Percentiles rank a stretch among this genome's conserved stretches.
phyloP scores from a whole-genome alignment of 140 eudicot species.

The Eryngium alpinum region DNA sequence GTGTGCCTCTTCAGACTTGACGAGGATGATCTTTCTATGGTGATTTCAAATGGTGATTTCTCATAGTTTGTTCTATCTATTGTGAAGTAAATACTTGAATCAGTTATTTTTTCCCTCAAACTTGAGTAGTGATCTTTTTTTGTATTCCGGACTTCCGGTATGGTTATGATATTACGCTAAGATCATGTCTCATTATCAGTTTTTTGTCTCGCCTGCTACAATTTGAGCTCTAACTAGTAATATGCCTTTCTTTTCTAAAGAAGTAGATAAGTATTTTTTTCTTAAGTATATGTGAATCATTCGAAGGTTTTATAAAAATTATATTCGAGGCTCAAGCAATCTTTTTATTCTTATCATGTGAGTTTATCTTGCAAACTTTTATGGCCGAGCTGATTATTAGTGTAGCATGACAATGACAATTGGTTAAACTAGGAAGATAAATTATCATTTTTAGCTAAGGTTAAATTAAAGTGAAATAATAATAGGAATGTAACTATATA shows the following conservation, averaged over 20 bases:
- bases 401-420: not conserved
- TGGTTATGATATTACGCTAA: conserved; percentile 48
- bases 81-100: conserved; percentile 62
- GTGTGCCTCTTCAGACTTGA: conserved; percentile 41
- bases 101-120: conserved; percentile 45
- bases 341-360: not conserved
- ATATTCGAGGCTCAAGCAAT: not conserved
- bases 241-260: conserved; percentile 47
- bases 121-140: conserved; percentile 53
- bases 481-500: not conserved
- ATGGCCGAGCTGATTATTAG: not conserved
- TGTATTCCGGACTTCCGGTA: conserved; percentile 90
- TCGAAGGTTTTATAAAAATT: not conserved
- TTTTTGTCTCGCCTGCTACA: conserved; percentile 53
- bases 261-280: conserved; percentile 45
- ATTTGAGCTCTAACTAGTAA: conserved; percentile 34
- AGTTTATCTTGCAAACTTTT: not conserved
- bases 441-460: not conserved
- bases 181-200: conserved; percentile 66
- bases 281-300: not conserved
- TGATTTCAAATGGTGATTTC: conserved; percentile 53
- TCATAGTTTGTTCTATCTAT: conserved; percentile 40
- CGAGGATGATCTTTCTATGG: conserved; percentile 52
- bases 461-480: not conserved
- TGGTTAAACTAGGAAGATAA: not conserved